These are phyloP conservation scores for Ascochyta clinopodiicola DNA, from an alignment of 2,329 filamentous ascomycete species.

Conservation along the genomic window DNA sequence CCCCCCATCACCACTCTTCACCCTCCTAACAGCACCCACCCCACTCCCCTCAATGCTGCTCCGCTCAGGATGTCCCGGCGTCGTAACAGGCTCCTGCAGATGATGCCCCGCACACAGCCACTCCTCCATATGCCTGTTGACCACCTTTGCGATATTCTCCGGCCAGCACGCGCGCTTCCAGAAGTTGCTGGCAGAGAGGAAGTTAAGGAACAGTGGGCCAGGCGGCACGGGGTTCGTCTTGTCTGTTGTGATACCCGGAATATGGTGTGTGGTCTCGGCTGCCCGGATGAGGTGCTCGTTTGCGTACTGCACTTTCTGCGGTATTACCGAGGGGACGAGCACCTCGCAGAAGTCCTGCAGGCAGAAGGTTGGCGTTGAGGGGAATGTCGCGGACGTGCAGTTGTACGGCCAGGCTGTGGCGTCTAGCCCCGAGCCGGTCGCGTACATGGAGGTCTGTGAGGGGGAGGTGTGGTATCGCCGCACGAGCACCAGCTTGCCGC, in stretches of 20 bases:
- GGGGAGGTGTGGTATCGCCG: slow-evolving; percentile 72
- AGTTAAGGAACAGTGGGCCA: slow-evolving; percentile 84
- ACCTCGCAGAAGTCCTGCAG: slow-evolving; percentile 97
- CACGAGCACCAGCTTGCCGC: slow-evolving; percentile 83
- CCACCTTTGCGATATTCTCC: slow-evolving; percentile 83
- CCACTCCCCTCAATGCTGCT: slow-evolving; percentile 19
- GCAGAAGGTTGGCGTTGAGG: slow-evolving; percentile 65
- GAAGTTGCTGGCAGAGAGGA: slow-evolving; percentile 90
- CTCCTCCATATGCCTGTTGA: slow-evolving; percentile 77
- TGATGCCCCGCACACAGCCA: slow-evolving; percentile 64
- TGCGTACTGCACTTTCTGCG: slow-evolving; percentile 78
- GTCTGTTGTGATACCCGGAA: slow-evolving; percentile 52
- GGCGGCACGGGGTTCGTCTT: slow-evolving; percentile 51
- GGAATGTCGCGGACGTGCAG: slow-evolving; percentile 75
- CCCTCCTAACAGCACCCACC: slow-evolving; percentile 57
- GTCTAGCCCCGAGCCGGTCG: slow-evolving; percentile 61
- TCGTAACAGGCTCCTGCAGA: slow-evolving; percentile 25
- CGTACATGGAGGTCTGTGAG: neutral
- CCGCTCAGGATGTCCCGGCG: slow-evolving; percentile 20
- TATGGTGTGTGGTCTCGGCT: slow-evolving; percentile 42
- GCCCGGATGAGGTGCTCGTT: slow-evolving; percentile 79
- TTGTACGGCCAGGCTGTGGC: slow-evolving; percentile 83
- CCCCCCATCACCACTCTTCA: slow-evolving; percentile 63
- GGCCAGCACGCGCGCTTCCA: slow-evolving; percentile 94
- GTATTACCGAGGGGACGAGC: slow-evolving; percentile 73